Base-by-base conservation (phyloP, 176 grass and related monocot species). In the Dactylis glomerata region DNA sequence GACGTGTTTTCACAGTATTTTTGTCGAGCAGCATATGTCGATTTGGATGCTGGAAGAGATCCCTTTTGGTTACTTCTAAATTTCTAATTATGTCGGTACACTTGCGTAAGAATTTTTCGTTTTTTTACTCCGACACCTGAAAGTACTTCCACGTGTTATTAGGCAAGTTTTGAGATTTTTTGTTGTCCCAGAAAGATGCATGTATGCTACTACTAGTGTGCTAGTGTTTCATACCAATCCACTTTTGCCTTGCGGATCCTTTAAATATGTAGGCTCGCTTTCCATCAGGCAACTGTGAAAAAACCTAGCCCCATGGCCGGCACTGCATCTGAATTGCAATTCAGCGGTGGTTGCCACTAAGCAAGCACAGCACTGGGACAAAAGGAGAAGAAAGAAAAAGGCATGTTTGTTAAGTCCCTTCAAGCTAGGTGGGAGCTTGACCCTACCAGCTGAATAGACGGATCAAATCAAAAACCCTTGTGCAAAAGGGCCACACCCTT, bases 1-100 rank as follows among this genome's bases (percentile, higher is more conserved):
- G 80, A 87, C 80, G 80, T 90, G 80, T 90, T 83, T 27, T 46
- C 40, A 68, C 57, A 47, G 74, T 82, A 73, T 79, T 86, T 83
- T 83, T 33, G 42, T 66, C 46, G 34, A 73, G 31, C 81, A 51
- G 28, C 27, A 51, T 75, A 79, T 19, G 47, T 71, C 38, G 70
- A 75, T 46, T 83, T 79, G 66, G 66, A 79, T 36, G 46, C 56
- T 78, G 55, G 47, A 23, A 82, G 38, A 45, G 51, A 26, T 20
- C 63, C 75, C 44, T 72, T 42, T 86, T 46, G 24, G 23, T 72
- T 71, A 77, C 36, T 76, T n/a, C n/a, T n/a, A n/a, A n/a, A n/a
- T 5, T 42, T 56, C 38, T 51, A 76, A 69, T 9, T 75, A 36
- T 56, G 64, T 16, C 27, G 73, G 73, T 26, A 64, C 57, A 44